Evolutionary conservation across 164 flowering plant genomes (phyloP).

Genomic region (Berberis vulgaris): DNA sequence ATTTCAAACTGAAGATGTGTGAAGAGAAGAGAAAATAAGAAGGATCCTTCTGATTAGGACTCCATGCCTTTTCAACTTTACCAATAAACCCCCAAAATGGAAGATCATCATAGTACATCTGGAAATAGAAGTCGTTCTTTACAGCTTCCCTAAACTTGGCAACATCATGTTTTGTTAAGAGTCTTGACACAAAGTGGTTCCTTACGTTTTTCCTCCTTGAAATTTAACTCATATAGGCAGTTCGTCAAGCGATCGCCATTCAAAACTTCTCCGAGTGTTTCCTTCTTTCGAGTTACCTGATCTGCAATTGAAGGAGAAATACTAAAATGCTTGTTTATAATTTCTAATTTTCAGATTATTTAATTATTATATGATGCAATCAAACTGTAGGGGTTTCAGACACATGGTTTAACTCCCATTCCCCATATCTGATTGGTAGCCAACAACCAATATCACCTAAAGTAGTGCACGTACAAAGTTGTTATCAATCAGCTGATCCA

Average conservation of each 20-base stretch:
- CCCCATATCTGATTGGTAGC: background rate
- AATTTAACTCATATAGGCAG: conserved; percentile 43
- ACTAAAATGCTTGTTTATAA: background rate
- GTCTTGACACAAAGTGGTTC: conserved; percentile 42
- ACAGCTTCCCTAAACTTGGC: conserved; percentile 54
- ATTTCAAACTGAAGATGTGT: conserved; percentile 56
- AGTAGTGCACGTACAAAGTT: background rate
- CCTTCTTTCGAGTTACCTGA: conserved; percentile 34
- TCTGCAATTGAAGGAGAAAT: conserved; percentile 31
- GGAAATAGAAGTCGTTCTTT: conserved; percentile 55
- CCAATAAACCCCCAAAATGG: conserved; percentile 86
- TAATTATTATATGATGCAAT: background rate
- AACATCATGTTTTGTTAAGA: conserved; percentile 36
- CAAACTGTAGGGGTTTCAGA: background rate
- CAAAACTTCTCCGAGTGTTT: conserved; percentile 66
- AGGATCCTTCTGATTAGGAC: conserved; percentile 13
- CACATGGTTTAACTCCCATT: background rate
- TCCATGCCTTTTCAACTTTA: conserved; percentile 41
- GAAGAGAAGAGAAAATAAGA: conserved; percentile 61
- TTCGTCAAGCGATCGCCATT: conserved; percentile 64
- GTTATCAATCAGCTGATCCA: background rate
- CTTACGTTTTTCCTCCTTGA: conserved; percentile 33
- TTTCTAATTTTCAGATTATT: background rate
- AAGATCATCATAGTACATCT: conserved; percentile 82
- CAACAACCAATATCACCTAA: background rate